Base-by-base conservation (phyloP, 2,329 filamentous ascomycete species). In the Diaporthe velutina region DNA sequence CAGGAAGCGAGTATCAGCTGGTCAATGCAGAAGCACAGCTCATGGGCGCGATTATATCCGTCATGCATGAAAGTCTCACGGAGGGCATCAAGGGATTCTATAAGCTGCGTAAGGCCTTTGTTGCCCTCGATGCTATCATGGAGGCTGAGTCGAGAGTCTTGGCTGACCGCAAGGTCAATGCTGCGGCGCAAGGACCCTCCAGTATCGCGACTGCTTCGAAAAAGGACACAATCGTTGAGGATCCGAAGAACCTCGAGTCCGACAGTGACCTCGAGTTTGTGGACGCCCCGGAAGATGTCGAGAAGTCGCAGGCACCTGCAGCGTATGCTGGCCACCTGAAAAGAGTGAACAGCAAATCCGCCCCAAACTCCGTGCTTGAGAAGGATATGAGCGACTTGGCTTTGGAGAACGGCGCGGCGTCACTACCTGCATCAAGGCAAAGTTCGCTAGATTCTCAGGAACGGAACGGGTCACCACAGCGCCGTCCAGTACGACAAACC, bases 31-130 rank as follows among this genome's bases (percentile, higher is more conserved):
- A 98, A 85, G 91, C 95, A 2, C 95, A 98, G 83, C 88, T 98
- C 77, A 98, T 98, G 93, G 90, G 91, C 73, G 96, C 96, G 0
- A 93, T 99, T 1, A 92, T 98, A 0, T 95, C 92, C 0, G 94
- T 98, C 22, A 86, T 98, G 79, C 97, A 97, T 78, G 97, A 98
- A 85, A 98, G 94, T 81, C 85, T 98, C 79, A 96, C 96, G 0
- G 97, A 98, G 82, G 95, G 92, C 22, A 90, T 98, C 82, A 95
- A 93, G 83, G 95, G 95, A 8, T 98, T 98, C 80, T 97, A 98
- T 81, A 98, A 97, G 83, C 84, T 98, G 78, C 90, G 96, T 76
- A 98, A 97, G 82, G 96, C 96, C 0, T 98, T 94, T 80, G 86
- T 95, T 52, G 93, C 95, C 0, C 87, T 99, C 4, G 94, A 98